Percentiles rank a stretch among this genome's conserved stretches.
These are phyloP conservation scores for Pogostemon cablin DNA, from an alignment of 257 asterid species.

Conservation along the genomic window DNA sequence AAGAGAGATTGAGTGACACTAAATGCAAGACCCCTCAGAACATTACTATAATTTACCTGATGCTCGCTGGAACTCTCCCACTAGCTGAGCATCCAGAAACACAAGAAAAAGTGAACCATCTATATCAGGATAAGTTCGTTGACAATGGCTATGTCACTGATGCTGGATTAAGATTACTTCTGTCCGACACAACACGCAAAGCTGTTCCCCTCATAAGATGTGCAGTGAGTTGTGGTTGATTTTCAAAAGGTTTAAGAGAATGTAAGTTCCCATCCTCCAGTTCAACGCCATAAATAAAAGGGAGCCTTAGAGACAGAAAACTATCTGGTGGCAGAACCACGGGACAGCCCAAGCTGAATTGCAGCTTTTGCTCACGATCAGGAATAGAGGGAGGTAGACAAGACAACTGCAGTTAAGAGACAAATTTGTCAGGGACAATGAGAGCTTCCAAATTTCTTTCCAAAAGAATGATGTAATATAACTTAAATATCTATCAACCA, in stretches of 20 bases:
- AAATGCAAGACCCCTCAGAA: constrained; percentile 19
- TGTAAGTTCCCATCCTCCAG: constrained; percentile 73
- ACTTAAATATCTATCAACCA: constrained; percentile 24
- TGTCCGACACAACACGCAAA: constrained; percentile 61
- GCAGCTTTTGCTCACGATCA: constrained; percentile 70
- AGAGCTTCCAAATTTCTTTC: constrained; percentile 3
- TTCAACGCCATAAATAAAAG: constrained; percentile 80
- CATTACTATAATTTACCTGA: constrained; percentile 38
- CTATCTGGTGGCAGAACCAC: constrained; percentile 95
- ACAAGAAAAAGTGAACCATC: constrained; percentile 31
- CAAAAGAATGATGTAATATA: not conserved
- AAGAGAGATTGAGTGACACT: not conserved
- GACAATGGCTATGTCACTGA: constrained; percentile 38
- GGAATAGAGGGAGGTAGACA: constrained; percentile 75
- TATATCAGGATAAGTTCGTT: constrained; percentile 33
- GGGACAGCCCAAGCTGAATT: constrained; percentile 78
- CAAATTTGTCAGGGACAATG: constrained; percentile 30
- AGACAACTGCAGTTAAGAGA: constrained; percentile 55
- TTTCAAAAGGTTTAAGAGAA: constrained; percentile 71
- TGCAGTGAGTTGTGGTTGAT: constrained; percentile 89
- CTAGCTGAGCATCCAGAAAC: constrained; percentile 32
- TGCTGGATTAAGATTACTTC: constrained; percentile 50
- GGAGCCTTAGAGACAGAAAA: constrained; percentile 88
- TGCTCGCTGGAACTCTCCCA: constrained; percentile 30
- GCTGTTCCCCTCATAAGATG: constrained; percentile 69